Conservation (phyloP, 306 rosid species). For the Pterocarpus santalinus region DNA sequence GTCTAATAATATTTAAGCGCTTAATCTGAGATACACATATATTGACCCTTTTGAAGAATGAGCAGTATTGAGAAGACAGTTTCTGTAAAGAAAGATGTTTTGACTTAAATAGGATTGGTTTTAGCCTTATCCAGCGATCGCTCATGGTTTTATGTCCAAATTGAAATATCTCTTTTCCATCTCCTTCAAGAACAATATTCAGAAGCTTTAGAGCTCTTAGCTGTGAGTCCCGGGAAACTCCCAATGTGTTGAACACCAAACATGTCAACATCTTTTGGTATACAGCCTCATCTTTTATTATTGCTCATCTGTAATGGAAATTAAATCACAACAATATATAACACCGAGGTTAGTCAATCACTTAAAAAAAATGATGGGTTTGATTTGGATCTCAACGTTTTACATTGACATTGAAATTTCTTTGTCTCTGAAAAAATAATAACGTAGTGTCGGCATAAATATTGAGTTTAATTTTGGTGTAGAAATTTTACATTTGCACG, state of each 20-base stretch:
- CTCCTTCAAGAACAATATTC: constrained; percentile 48
- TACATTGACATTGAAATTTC: no score
- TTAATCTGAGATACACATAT: no score
- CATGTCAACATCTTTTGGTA: constrained; percentile 54
- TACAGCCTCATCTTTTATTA: constrained; percentile 57
- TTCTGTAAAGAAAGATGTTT: constrained; percentile 62
- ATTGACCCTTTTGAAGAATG: constrained; percentile 37
- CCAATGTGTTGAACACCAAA: background rate
- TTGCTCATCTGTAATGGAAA: constrained; percentile 59
- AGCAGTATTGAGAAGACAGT: constrained; percentile 46
- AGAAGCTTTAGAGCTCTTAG: constrained; percentile 59
- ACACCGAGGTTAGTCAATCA: background rate
- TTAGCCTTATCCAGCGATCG: constrained; percentile 55
- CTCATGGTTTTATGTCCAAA: constrained; percentile 54
- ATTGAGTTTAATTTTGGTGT: no score
- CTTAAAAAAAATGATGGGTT: no score
- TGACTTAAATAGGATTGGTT: constrained; percentile 41
- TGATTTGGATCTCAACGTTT: no score
- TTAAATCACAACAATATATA: background rate
- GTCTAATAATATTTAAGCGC: no score
- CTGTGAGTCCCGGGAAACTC: constrained; percentile 64
- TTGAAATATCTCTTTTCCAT: constrained; percentile 49
- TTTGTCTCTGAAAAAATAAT: no score
- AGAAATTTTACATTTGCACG: no score
- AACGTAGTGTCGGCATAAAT: no score